phyloP scores from a whole-genome alignment of 169 alveolate genomes.

The Nephromyces sp. region DNA sequence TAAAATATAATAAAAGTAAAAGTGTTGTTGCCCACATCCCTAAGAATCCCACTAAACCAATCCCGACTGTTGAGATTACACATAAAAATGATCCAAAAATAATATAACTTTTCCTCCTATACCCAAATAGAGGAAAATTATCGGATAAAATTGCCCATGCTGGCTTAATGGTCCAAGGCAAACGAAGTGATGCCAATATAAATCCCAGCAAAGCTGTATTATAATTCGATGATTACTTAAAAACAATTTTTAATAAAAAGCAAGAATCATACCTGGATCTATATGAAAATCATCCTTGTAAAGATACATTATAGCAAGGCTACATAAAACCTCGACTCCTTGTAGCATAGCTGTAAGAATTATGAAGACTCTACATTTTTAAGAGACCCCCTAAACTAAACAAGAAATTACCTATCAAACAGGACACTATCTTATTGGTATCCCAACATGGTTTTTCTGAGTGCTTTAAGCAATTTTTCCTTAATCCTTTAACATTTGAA shows the following conservation, averaged over 20 bases:
- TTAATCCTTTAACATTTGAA: no score
- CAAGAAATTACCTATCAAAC: no score
- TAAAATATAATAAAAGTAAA: conserved; percentile 6
- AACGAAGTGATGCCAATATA: conserved; percentile 56
- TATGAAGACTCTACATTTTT: no score
- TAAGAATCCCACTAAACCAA: conserved; percentile 43
- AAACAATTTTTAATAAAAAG: background rate
- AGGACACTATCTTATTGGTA: no score
- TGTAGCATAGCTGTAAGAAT: conserved; percentile 58
- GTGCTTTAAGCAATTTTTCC: no score
- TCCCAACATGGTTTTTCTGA: no score
- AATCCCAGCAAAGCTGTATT: conserved; percentile 53
- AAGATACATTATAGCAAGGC: conserved; percentile 62
- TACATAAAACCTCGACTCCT: conserved; percentile 71
- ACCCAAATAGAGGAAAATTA: conserved; percentile 63
- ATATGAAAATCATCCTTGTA: conserved; percentile 67
- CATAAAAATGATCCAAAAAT: conserved; percentile 56
- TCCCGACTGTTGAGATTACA: conserved; percentile 31
- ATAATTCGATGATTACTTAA: background rate
- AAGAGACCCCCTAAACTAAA: no score
- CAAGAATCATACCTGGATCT: conserved; percentile 18
- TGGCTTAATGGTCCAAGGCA: conserved; percentile 70
- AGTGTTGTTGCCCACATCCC: conserved; percentile 55
- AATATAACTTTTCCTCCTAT: conserved; percentile 68
- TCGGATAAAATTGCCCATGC: conserved; percentile 70